Percentiles rank a stretch among this genome's conserved stretches.
Evolutionary conservation across 2,329 filamentous ascomycete genomes (phyloP).

Genomic region (Neonectria hederae): DNA sequence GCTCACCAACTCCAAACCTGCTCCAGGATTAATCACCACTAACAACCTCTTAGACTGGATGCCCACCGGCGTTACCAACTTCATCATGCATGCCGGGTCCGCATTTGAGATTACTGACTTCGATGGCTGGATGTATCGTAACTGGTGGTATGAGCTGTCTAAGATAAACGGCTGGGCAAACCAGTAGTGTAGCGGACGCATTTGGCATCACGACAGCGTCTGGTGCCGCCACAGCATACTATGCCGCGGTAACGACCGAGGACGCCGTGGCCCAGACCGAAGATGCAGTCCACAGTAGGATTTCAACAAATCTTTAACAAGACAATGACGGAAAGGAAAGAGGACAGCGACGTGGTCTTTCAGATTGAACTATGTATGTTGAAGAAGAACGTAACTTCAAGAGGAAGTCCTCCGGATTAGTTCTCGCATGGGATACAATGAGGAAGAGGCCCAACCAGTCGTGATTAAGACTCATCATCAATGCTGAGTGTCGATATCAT

Average conservation of each 20-base stretch:
- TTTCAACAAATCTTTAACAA: no score
- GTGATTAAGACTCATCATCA: neutral
- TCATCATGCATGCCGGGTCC: conserved; percentile 57
- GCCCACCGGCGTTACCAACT: conserved; percentile 52
- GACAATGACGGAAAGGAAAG: no score
- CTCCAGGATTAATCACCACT: neutral
- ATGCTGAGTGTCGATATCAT: conserved; percentile 27
- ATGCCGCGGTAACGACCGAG: neutral
- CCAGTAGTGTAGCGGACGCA: neutral
- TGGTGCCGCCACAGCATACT: neutral
- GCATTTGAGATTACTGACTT: conserved; percentile 56
- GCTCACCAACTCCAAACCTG: neutral
- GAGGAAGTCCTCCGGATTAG: no score
- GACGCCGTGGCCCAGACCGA: neutral
- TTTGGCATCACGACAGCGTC: neutral
- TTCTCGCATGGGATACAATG: no score
- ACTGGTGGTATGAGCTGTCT: conserved; percentile 54
- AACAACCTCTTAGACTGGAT: conserved; percentile 51
- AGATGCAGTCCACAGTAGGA: neutral
- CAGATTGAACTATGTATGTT: no score
- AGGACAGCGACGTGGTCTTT: no score
- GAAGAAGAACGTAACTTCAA: no score
- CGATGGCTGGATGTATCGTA: conserved; percentile 58
- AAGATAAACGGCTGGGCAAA: conserved; percentile 38
- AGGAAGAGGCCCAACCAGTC: no score